Evolutionary conservation across 306 rosid genomes (phyloP).

Genomic region (Cicer chorassanicum): DNA sequence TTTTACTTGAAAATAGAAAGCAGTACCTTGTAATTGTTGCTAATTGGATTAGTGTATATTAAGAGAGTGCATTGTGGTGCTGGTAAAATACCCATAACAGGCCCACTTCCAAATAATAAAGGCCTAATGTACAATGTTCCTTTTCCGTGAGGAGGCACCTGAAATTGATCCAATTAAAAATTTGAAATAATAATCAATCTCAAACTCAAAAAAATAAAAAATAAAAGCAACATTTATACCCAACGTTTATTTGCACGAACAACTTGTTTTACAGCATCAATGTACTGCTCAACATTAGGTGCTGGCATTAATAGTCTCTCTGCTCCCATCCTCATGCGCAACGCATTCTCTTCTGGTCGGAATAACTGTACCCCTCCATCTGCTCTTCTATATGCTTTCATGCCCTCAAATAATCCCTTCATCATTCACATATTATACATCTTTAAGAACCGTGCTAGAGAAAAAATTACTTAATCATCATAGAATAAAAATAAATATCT

Average conservation of each 20-base stretch:
- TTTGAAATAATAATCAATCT: background rate
- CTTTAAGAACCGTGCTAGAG: no score
- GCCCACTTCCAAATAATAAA: slow-evolving; percentile 50
- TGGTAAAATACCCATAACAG: slow-evolving; percentile 48
- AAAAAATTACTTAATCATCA: no score
- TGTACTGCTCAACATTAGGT: slow-evolving; percentile 51
- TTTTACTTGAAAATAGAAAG: background rate
- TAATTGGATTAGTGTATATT: slow-evolving; percentile 46
- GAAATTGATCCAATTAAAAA: background rate
- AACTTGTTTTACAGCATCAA: slow-evolving; percentile 46
- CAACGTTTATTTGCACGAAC: slow-evolving; percentile 46
- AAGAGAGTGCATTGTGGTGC: slow-evolving; percentile 50
- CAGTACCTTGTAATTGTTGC: slow-evolving; percentile 44
- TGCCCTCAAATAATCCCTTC: slow-evolving; percentile 53
- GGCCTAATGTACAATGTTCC: slow-evolving; percentile 54
- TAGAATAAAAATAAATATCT: no score
- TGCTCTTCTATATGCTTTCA: slow-evolving; percentile 51
- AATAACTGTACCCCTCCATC: slow-evolving; percentile 46
- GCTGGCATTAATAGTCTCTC: slow-evolving; percentile 51
- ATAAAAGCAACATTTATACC: slow-evolving; percentile 28
- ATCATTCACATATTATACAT: background rate
- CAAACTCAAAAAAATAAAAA: background rate
- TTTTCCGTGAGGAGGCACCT: slow-evolving; percentile 52
- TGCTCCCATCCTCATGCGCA: slow-evolving; percentile 56
- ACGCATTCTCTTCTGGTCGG: slow-evolving; percentile 53